Evolutionary conservation across 2,329 filamentous ascomycete genomes (phyloP).

Genomic region (Alternaria sp.): DNA sequence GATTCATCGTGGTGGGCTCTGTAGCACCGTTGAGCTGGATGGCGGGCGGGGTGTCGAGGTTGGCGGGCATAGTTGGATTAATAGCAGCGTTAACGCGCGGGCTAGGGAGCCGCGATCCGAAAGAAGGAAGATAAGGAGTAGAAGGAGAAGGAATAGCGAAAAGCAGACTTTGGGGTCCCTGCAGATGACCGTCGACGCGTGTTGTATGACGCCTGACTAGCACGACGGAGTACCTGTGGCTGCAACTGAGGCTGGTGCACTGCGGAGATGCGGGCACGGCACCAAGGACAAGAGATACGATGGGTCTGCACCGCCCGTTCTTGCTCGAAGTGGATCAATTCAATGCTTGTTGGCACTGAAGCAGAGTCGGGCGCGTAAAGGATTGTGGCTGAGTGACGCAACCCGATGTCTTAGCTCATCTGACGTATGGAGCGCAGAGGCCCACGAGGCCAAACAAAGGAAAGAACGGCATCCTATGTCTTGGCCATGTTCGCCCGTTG

Average conservation of each 20-base stretch:
- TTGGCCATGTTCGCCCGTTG: constrained; percentile 13
- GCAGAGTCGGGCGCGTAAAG: constrained; percentile 20
- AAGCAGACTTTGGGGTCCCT: constrained; percentile 3
- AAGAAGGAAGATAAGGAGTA: constrained; percentile 3
- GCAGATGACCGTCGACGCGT: constrained; percentile 29
- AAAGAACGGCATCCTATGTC: constrained; percentile 19
- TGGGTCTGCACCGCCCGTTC: constrained; percentile 17
- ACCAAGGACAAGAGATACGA: constrained; percentile 12
- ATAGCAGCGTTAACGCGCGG: constrained; percentile 5
- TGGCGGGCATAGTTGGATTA: constrained; percentile 33
- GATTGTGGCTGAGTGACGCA: constrained; percentile 30
- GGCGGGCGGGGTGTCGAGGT: constrained; percentile 29
- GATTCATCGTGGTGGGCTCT: constrained; percentile 40
- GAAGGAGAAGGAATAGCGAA: constrained; percentile 5
- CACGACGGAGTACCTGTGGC: constrained; percentile 27
- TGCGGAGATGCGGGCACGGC: constrained; percentile 17
- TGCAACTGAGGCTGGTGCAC: constrained; percentile 31
- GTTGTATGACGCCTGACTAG: constrained; percentile 35
- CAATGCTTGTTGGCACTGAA: constrained; percentile 24
- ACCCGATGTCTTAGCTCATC: constrained; percentile 25
- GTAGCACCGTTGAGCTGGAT: constrained; percentile 42
- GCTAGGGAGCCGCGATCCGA: constrained; percentile 11
- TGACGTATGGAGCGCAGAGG: constrained; percentile 2
- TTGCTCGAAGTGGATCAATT: constrained; percentile 15
- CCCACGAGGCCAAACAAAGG: constrained; percentile 9